Base-by-base conservation (phyloP, 2,329 filamentous ascomycete genomes). In the Cladosporium sp. region DNA sequence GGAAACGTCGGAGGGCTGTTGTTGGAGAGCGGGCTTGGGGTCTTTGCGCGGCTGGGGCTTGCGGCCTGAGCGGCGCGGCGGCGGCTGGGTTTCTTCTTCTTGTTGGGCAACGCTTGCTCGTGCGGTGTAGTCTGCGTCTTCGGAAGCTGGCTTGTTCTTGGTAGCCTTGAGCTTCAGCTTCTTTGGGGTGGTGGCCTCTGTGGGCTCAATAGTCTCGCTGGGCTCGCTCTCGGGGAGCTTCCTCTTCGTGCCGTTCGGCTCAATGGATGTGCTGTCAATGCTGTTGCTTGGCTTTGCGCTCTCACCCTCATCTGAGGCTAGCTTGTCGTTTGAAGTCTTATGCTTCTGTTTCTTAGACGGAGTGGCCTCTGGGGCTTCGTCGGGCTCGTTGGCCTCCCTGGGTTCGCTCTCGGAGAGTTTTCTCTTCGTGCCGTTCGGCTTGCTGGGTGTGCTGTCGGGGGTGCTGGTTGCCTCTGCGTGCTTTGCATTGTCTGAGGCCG, bases 21-120 rank as follows among this genome's bases (percentile, higher is more conserved):
- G 52, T 60, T 67, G 54, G 69, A 76, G 60, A 38, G 68, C 72
- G 66, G 73, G 51, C 60, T 67, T 55, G 68, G 76, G 59, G 35
- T 68, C 73, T 54, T 71, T 70, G 34, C 59, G 58, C 51, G 72
- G 78, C 46, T 63, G 67, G 55, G 52, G 37, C 50, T 40, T 8
- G 28, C 50, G 48, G 18, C 31, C 44, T 11, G 55, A 56, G 34
- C 54, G 49, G 22, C 54, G 44, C 5, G 49, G 49, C 11, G 32
- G 35, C 4, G 49, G 6, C 2, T 18, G 9, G 22, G 31, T 10
- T 6, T 10, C 32, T n/a, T 40, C 32, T 31, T 43, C n/a, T 13
- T 14, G 28, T 13, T 43, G 14, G 9, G 33, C 1, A n/a, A 3
- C 16, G 16, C 22, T 28, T 7, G 22, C 22, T 5, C 3, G 22